These are phyloP conservation scores for Rugiboletus extremiorientalis DNA, from an alignment of 1,284 basidiomycete species.

Conservation along the genomic window DNA sequence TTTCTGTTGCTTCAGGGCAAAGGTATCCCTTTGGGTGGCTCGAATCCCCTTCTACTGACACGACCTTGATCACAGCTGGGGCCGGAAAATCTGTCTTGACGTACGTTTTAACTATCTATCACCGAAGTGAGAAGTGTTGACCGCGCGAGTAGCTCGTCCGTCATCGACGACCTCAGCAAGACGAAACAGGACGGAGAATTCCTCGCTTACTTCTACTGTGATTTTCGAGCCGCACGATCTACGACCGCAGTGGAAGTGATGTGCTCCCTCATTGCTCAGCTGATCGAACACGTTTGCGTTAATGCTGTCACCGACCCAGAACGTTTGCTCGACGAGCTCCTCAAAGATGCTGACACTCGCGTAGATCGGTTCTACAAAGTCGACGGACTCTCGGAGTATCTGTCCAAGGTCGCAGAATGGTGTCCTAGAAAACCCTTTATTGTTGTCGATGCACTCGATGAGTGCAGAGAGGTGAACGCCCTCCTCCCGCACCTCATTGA, in stretches of 20 bases:
- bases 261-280: slow-evolving; percentile 12
- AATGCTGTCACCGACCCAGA: neutral
- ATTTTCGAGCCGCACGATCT: slow-evolving; percentile 7
- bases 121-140: neutral
- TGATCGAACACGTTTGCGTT: neutral
- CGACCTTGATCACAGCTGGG: slow-evolving; percentile 1
- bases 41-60: neutral
- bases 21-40: neutral
- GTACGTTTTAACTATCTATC: neutral
- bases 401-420: neutral
- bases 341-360: neutral
- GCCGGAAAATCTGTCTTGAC: slow-evolving; percentile 8
- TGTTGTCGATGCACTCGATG: slow-evolving; percentile 14
- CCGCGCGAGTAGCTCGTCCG: neutral
- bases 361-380: slow-evolving; percentile 3
- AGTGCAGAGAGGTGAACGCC: slow-evolving; percentile 7
- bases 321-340: slow-evolving; percentile 5
- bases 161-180: slow-evolving; percentile 5
- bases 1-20: slow-evolving; percentile 13
- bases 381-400: neutral
- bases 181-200: neutral
- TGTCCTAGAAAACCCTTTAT: slow-evolving; percentile 4
- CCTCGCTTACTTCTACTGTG: slow-evolving; percentile 18
- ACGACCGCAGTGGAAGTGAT: slow-evolving; percentile 13
- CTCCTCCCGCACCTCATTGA: slow-evolving; percentile 1